Evolutionary conservation across 345 rosid genomes (phyloP).

Genomic region (Salix suchowensis): DNA sequence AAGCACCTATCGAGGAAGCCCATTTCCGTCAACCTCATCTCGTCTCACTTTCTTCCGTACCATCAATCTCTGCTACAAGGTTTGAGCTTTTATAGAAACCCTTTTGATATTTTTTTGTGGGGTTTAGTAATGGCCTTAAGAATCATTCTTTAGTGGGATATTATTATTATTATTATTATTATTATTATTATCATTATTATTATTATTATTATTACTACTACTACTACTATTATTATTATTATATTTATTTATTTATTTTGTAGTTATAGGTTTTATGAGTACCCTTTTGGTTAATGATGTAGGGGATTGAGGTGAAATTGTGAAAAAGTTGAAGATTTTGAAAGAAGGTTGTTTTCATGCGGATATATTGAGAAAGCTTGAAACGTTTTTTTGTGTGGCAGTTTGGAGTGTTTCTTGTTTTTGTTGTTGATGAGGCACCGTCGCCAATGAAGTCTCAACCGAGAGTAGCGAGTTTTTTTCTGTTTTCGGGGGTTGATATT

Average conservation of each 20-base stretch:
- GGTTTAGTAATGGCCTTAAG: not conserved
- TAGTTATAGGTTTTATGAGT: too few species aligned
- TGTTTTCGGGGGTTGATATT: constrained; percentile 51
- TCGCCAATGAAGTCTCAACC: constrained; percentile 75
- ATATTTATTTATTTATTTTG: too few species aligned
- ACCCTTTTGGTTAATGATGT: too few species aligned
- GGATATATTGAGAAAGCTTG: not conserved
- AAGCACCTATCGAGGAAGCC: constrained; percentile 54
- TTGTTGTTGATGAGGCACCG: constrained; percentile 84
- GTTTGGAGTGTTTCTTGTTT: constrained; percentile 89
- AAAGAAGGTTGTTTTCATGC: not conserved
- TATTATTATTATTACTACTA: too few species aligned
- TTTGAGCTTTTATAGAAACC: not conserved
- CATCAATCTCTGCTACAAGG: constrained; percentile 82
- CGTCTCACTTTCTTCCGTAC: constrained; percentile 87
- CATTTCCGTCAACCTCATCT: constrained; percentile 54
- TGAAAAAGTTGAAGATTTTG: not conserved
- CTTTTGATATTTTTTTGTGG: not conserved
- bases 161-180: too few species aligned
- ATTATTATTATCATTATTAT: too few species aligned
- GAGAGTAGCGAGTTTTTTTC: constrained; percentile 56
- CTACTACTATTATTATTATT: too few species aligned
- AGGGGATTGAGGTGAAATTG: not conserved
- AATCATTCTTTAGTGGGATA: too few species aligned
- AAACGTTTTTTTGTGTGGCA: constrained; percentile 16